A percentile compares a stretch with the other conserved stretches of the same genome.
These are phyloP conservation scores for Pseudomicrostroma phylloplanum DNA, from an alignment of 1,284 basidiomycete genomes.

Conservation along the genomic window DNA sequence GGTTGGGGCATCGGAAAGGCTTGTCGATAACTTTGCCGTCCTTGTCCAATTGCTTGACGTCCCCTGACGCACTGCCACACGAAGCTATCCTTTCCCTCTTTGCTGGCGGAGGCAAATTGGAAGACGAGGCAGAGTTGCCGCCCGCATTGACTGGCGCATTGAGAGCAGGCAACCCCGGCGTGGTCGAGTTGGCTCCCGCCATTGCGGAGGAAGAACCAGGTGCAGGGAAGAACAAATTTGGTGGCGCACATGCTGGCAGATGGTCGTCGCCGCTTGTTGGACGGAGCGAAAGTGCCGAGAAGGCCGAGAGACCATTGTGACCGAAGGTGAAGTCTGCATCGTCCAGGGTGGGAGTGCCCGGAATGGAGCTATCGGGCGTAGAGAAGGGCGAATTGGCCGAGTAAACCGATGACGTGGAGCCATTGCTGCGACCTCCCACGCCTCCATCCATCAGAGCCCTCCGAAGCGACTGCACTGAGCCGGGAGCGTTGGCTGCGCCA, in stretches of 20 bases:
- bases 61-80: slow-evolving; percentile 4
- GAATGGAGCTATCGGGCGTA: slow-evolving; percentile 44
- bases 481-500: slow-evolving; percentile 6
- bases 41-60: slow-evolving; percentile 6
- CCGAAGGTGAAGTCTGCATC: slow-evolving; percentile 41
- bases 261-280: slow-evolving; percentile 36
- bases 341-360: slow-evolving; percentile 40
- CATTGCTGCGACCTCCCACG: slow-evolving; percentile 26
- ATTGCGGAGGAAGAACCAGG: slow-evolving; percentile 20
- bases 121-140: too few species aligned
- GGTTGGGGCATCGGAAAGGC: slow-evolving; percentile 92
- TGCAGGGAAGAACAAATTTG: slow-evolving; percentile 51
- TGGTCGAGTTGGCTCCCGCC: slow-evolving; percentile 13
- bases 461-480: slow-evolving; percentile 39
- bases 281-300: slow-evolving; percentile 44
- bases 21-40: slow-evolving; percentile 55
- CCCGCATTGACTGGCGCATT: not conserved
- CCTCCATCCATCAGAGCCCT: slow-evolving; percentile 48
- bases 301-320: slow-evolving; percentile 34
- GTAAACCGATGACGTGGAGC: slow-evolving; percentile 38
- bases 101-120: slow-evolving; percentile 23
- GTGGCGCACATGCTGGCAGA: slow-evolving; percentile 49
- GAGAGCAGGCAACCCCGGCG: slow-evolving; percentile 8
- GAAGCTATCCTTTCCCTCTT: slow-evolving; percentile 42
- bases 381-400: slow-evolving; percentile 48